phyloP scores from a whole-genome alignment of 495 filamentous ascomycete genomes.

The Aspergillus saccharolyticus region DNA sequence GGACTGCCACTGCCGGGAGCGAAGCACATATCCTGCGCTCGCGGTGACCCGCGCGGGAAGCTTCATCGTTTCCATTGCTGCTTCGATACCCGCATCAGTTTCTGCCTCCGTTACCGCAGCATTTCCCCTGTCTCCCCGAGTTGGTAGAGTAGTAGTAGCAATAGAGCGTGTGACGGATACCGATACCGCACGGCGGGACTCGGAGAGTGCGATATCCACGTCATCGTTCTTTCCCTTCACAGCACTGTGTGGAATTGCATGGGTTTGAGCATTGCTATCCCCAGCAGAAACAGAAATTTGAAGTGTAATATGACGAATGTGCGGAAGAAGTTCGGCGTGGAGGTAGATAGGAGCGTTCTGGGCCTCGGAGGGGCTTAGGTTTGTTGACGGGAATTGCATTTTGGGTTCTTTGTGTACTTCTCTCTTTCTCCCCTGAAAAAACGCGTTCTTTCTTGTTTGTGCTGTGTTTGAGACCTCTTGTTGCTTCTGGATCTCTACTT shows the following conservation, averaged over 20 bases:
- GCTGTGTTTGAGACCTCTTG: too few species aligned
- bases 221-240: slow-evolving; percentile 26
- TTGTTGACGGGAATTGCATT: background rate
- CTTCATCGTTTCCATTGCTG: slow-evolving; percentile 49
- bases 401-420: background rate
- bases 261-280: background rate
- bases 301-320: slow-evolving; percentile 80
- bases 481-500: background rate
- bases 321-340: slow-evolving; percentile 82
- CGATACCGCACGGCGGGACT: slow-evolving; percentile 37
- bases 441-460: too few species aligned
- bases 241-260: slow-evolving; percentile 8
- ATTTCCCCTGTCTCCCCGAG: too few species aligned
- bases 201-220: slow-evolving; percentile 32
- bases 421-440: too few species aligned
- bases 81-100: slow-evolving; percentile 5
- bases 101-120: too few species aligned
- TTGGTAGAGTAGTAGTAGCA: too few species aligned
- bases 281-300: slow-evolving; percentile 57
- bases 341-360: slow-evolving; percentile 39
- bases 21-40: slow-evolving; percentile 22
- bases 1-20: background rate
- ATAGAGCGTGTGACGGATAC: slow-evolving; percentile 42
- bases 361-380: background rate
- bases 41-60: slow-evolving; percentile 61